Evolutionary conservation across 2,329 filamentous ascomycete species (phyloP).

Genomic region (Monosporascus cannonballus): DNA sequence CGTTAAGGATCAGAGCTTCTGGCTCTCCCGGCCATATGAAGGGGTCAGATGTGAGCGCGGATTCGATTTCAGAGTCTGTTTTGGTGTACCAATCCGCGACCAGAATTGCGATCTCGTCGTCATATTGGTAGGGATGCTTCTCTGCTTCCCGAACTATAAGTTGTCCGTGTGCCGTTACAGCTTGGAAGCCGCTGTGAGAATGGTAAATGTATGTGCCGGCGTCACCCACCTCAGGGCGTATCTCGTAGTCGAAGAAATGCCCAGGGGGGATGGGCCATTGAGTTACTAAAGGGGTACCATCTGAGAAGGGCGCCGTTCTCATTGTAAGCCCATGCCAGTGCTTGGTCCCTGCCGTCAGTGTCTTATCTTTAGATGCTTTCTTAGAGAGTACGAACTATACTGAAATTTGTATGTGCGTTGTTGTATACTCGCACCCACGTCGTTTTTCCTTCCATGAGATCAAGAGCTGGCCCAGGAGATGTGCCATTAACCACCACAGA

Average conservation of each 20-base stretch:
- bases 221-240: constrained; percentile 44
- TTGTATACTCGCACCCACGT: constrained; percentile 56
- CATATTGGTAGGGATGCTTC: constrained; percentile 49
- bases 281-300: constrained; percentile 52
- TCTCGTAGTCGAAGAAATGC: constrained; percentile 63
- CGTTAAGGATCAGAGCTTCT: constrained; percentile 51
- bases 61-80: constrained; percentile 44
- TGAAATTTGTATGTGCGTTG: constrained; percentile 46
- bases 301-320: constrained; percentile 55
- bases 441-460: constrained; percentile 40
- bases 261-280: constrained; percentile 61
- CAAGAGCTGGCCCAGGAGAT: constrained; percentile 42
- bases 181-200: constrained; percentile 59
- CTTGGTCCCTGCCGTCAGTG: constrained; percentile 25
- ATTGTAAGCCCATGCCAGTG: constrained; percentile 64
- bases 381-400: constrained; percentile 36
- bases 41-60: constrained; percentile 40
- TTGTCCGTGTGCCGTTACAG: constrained; percentile 48
- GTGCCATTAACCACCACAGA: constrained; percentile 48
- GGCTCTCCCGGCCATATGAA: constrained; percentile 56
- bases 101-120: constrained; percentile 52
- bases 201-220: constrained; percentile 65
- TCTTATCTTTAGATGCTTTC: not conserved
- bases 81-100: constrained; percentile 53
- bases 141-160: constrained; percentile 50